Base-by-base conservation (phyloP, 352 stramenopile species). In the Phytophthora pinifolia region DNA sequence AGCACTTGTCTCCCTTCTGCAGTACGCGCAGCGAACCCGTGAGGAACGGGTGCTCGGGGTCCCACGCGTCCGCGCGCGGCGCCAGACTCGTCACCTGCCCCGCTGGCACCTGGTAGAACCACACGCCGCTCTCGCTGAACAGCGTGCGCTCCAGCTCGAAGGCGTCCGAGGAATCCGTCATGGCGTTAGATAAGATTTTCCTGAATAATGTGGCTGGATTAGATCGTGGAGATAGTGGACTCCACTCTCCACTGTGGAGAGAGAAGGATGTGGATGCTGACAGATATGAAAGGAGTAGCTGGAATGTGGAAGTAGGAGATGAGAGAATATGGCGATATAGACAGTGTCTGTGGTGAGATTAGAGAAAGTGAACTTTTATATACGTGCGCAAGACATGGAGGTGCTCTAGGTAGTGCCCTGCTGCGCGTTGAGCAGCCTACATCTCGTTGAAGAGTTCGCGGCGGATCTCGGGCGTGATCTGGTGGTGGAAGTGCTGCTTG, bases 401-500 rank as follows among this genome's bases (percentile, higher is more conserved):
- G 25, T 27, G 22, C 22, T 27, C 25, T 20, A 17, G 18, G 30
- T 34, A 27, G 6, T 41, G 9, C 46, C 46, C 34, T 20, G 12
- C 25, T 37, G 38, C 27, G 33, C 18, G 13, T 20, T 9, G 35
- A 39, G 43, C 38, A 52, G 48, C 59, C 54, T 74, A 74, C 51
- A 63, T 48, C 67, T 92, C 82, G 64, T 83, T 79, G 65, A 79
- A 98, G 35, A 99, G 83, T 75, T 99, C 97, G 59, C 98, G 82
- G 58, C 98, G 93, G 57, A 99, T 97, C 71, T 99, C 97, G 22
- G 96, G 90, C 39, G 97, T 99, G 74, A 99, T 99, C 70, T 98
- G 96, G 69, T 98, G 91, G 77, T 99, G 84, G 50, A 90, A 90
- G 56, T 93, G 83, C 61, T 90, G 79, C 65, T 92, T 92, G 30